Base-by-base conservation (phyloP, 805 yeast genomes). In the Saccharomycopsis javanensis region DNA sequence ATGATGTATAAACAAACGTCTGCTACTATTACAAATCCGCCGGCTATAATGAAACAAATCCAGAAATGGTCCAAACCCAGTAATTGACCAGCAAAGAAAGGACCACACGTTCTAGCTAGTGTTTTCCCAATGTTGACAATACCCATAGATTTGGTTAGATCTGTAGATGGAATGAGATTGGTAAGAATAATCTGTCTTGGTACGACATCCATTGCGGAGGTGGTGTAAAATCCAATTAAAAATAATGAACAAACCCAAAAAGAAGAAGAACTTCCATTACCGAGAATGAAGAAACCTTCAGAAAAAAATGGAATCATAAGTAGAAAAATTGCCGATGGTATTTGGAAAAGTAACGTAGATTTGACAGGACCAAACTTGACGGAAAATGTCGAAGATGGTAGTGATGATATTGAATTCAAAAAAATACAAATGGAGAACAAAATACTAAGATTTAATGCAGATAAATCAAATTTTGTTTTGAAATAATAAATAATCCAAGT, bases 401-500 rank as follows among this genome's bases (percentile, higher is more conserved):
- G 64, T 1, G 94, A 83, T 1, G 95, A 81, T 1, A 83, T 63
- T 1, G 90, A 79, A 67, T 84, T 85, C 13, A 83, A 71, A 13
- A 83, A 61, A 62, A 82, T 85, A 0, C 88, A 79, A 35, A 72
- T 61, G 63, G 86, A 86, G 67, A 88, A 88, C 30, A 89, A 71
- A 0, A 77, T 62, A 4, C 96, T 96, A 51, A 89, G 70, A 0
- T 75, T 68, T 0, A 83, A 71, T 2, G 90, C 81, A 1, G 82
- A 68, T 30, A 81, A 69, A 1, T 68, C 62, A 63, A 84, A 89
- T 13, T 72, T 68, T 35, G 75, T 77, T 57, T 81, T 79, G 72
- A 88, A 84, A 69, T 87, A 90, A 67, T 85, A 90, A 42, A 89
- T 88, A 48, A 86, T 76, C 97, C 97, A 91, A 1, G 96, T 85